A percentile compares a stretch with the other conserved stretches of the same genome.
Conservation (phyloP, 495 filamentous ascomycete genomes). For the Tuber magnatum region DNA sequence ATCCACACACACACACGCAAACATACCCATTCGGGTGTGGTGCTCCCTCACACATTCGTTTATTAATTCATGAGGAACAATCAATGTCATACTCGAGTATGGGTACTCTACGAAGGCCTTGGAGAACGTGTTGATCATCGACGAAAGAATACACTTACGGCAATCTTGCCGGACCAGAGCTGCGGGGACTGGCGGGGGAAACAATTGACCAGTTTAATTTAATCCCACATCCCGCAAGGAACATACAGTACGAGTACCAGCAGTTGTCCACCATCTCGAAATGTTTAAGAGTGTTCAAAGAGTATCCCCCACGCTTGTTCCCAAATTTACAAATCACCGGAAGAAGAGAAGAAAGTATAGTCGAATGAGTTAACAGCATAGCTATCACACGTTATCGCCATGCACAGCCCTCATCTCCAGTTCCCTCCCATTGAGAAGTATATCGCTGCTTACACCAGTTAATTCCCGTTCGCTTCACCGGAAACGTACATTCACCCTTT, state of each 20-base stretch:
- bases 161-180: background rate
- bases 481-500: constrained; percentile 14
- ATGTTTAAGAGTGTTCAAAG: background rate
- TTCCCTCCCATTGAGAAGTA: background rate
- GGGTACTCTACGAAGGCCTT: background rate
- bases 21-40: background rate
- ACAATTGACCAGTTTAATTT: background rate
- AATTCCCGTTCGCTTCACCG: constrained; percentile 13
- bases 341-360: background rate
- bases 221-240: background rate
- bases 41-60: background rate
- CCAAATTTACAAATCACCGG: background rate
- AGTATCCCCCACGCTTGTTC: background rate
- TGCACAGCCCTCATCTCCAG: background rate
- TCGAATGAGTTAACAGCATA: background rate
- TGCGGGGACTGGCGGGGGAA: background rate
- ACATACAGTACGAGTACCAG: background rate
- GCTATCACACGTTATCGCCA: background rate
- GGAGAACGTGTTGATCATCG: background rate
- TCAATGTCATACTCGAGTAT: background rate
- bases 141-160: background rate
- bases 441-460: background rate
- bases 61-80: background rate
- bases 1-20: background rate
- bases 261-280: background rate